Evolutionary conservation across 352 stramenopile species (phyloP), one percentile per base, ranked within the genome.

Genomic region (Phytophthora macrochlamydospora): DNA sequence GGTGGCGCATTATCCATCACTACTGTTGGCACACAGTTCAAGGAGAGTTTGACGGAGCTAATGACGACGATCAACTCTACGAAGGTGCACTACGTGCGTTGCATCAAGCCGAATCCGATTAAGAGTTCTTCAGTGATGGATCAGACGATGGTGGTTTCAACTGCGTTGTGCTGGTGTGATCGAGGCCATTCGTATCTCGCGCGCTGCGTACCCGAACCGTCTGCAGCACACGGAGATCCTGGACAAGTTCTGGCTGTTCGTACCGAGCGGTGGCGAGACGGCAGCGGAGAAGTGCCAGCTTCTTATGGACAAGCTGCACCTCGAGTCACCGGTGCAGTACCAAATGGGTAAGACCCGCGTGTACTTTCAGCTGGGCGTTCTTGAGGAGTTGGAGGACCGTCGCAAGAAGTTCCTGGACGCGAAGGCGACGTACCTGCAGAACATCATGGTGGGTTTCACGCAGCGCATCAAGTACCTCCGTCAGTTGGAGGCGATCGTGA

Each of bases 101-200:
- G 98, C 78, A 98, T 99, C 60, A 99, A 99, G 83, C 97, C 98
- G 0, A 99, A 99, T 78, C 90, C 98, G 72, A 91, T 97, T 35
- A 98, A 99, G 71, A 98, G 97, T 67, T 59, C 88, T 7, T 78
- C 64, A 1, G 74, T 58, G n/a, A 93, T 99, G 82, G 95, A 98
- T 48, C 77, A 98, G 38, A 78, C 89, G 28, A 94, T 98, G 81
- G 88, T 98, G 4, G 95, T 98, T 2, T 95, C 97, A 99, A 75
- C 72, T 99, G 45, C 87, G 92, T 33, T 99, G 99, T 64, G 97
- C 96, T 65, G 98, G 98, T 87, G 97, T 99, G 11, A 98, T 99
- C 70, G 98, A 99, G 68, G 98, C 98, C 12, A 98, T 99, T 60
- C 92, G 97, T 64, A 99, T 99, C 52, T 97, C 97, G 50, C 93